Base-by-base conservation (phyloP, 768 basidiomycete genomes). In the Phanerochaete carnosa region DNA sequence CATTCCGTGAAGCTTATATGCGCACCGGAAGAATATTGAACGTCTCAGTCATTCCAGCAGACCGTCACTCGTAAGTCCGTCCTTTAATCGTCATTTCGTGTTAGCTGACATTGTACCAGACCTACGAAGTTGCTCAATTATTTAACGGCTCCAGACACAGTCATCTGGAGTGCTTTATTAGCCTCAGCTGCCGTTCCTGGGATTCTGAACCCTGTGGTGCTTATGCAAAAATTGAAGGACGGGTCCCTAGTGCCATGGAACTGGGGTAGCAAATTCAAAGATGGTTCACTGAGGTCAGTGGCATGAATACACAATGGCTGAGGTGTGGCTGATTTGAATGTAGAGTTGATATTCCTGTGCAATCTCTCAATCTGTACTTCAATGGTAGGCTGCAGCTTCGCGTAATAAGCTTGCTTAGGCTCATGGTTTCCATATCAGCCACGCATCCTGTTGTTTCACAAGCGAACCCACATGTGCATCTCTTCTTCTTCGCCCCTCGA, bases 101-200 rank as follows among this genome's bases (percentile, higher is more conserved):
- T 45, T 55, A 55, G 64, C 55, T 63, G 63, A 28, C 62, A 12
- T 19, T 59, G 6, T 61, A 61, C 62, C n/a, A 94, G 92, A 13
- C 97, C 97, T 1, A 98, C 97, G 1, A 98, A 98, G 73, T 76
- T 99, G 2, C 79, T 99, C 12, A 99, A 98, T 71, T 94, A 97
- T 69, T 83, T 98, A 62, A 95, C 94, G 22, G 91, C 95, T n/a
- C 97, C 97, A 0, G 92, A 98, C 71, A 90, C 89, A 2, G 77
- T 92, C 22, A 90, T 92, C 57, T 92, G 89, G 90, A 87, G 83
- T 46, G 88, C 89, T 2, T 67, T 92, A 37, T 75, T 96, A 45
- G 94, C 94, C 6, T 94, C 93, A 4, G 95, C 95, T 2, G 95
- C 96, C 25, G 95, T 97, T 1, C 96, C 95, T 0, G 94, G 96